Percentiles rank a stretch among this genome's conserved stretches.
These are phyloP conservation scores for Murraya paniculata DNA, from an alignment of 345 rosid species.

Conservation along the genomic window DNA sequence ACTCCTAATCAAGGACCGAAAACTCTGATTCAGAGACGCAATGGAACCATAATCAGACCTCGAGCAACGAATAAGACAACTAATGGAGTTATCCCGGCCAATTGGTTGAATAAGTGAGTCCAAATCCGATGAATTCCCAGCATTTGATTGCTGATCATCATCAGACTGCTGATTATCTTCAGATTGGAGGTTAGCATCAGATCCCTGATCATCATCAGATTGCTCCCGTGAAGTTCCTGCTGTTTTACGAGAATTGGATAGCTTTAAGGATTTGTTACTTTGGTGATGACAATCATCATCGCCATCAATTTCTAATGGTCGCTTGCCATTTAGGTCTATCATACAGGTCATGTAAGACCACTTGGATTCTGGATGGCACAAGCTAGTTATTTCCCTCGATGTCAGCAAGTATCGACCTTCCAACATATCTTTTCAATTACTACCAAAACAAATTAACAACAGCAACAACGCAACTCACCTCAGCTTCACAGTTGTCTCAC, in stretches of 20 bases:
- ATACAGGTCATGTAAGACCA: slow-evolving; percentile 60
- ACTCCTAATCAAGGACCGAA: slow-evolving; percentile 59
- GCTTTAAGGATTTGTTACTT: slow-evolving; percentile 18
- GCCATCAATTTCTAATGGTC: slow-evolving; percentile 39
- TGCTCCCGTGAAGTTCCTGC: not conserved
- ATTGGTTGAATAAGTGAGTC: slow-evolving; percentile 63
- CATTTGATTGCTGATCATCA: slow-evolving; percentile 20
- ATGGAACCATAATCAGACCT: slow-evolving; percentile 84
- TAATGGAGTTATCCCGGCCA: slow-evolving; percentile 76
- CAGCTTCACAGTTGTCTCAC: not conserved
- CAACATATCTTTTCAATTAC: slow-evolving; percentile 53
- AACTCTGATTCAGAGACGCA: slow-evolving; percentile 61
- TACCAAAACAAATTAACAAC: slow-evolving; percentile 6
- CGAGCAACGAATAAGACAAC: slow-evolving; percentile 68
- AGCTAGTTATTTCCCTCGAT: slow-evolving; percentile 57
- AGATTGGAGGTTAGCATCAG: slow-evolving; percentile 1
- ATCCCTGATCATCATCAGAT: slow-evolving; percentile 22
- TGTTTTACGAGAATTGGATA: slow-evolving; percentile 6
- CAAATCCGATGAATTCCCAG: slow-evolving; percentile 52
- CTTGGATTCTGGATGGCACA: slow-evolving; percentile 59
- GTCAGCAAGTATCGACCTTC: slow-evolving; percentile 62
- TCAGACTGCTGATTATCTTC: slow-evolving; percentile 15
- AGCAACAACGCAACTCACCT: not conserved
- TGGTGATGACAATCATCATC: slow-evolving; percentile 19
- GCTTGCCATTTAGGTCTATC: slow-evolving; percentile 42